Conservation (phyloP, 495 filamentous ascomycete genomes). For the Lasiosphaeria ovina region DNA sequence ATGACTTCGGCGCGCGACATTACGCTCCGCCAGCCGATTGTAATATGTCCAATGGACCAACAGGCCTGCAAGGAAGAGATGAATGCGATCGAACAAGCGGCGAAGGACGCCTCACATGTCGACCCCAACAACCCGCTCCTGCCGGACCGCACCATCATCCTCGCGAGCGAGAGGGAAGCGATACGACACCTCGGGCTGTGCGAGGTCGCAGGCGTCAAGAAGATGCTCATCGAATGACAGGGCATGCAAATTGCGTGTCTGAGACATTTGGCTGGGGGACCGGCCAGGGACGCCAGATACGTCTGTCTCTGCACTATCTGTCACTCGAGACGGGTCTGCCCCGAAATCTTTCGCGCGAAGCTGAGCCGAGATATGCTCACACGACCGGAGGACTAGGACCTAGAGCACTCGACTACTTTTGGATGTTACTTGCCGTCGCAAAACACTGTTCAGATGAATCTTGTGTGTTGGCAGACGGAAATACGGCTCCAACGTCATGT, state of each 20-base stretch:
- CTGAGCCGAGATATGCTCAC: no score
- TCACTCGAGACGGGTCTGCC: no score
- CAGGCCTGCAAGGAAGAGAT: conserved; percentile 96
- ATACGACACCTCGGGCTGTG: conserved; percentile 77
- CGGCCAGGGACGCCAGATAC: no score
- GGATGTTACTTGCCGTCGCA: no score
- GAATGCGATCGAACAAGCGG: conserved; percentile 93
- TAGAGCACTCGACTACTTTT: no score
- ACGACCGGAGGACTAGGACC: no score
- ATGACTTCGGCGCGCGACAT: conserved; percentile 91
- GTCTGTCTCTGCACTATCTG: no score
- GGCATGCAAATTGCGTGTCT: neutral
- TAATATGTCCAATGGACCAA: conserved; percentile 94
- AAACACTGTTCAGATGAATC: no score
- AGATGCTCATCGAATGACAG: conserved; percentile 78
- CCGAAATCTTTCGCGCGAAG: no score
- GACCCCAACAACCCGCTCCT: conserved; percentile 86
- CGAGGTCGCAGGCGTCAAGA: conserved; percentile 81
- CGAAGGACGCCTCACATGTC: conserved; percentile 84
- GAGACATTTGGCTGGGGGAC: no score
- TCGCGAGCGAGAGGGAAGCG: conserved; percentile 71
- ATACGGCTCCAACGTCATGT: no score
- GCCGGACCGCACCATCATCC: conserved; percentile 76
- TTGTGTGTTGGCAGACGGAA: no score
- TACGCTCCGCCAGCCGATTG: conserved; percentile 84